These are phyloP conservation scores for Mycena kentingensis DNA, from an alignment of 768 basidiomycete species.

Conservation along the genomic window DNA sequence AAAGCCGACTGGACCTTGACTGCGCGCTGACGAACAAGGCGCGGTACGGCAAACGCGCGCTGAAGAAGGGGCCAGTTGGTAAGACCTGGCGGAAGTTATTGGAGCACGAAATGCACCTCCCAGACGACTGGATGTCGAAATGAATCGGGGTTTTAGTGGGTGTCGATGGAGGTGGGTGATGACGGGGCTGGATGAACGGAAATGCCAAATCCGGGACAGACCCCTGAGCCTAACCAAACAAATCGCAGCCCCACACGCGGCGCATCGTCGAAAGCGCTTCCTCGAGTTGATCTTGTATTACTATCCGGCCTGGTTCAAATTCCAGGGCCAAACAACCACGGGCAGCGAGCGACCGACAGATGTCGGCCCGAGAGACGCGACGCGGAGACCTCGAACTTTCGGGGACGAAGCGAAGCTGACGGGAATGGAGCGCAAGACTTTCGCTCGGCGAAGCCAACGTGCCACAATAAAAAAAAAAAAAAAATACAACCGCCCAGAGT, in stretches of 20 bases:
- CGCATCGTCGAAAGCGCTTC: constrained; percentile 7
- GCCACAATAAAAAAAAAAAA: too few species aligned
- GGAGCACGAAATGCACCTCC: neutral
- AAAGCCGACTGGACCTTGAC: constrained; percentile 1
- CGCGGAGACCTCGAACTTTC: neutral
- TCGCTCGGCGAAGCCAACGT: too few species aligned
- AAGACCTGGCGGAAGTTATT: constrained; percentile 2
- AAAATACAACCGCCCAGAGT: too few species aligned
- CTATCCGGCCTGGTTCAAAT: constrained; percentile 10
- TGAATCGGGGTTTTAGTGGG: constrained; percentile 11
- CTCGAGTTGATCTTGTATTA: constrained; percentile 10
- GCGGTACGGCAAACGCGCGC: neutral
- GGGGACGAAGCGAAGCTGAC: too few species aligned
- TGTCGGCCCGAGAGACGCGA: constrained; percentile 5
- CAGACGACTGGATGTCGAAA: neutral
- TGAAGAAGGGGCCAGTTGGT: neutral
- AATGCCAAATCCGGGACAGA: neutral
- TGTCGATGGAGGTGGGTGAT: constrained; percentile 4
- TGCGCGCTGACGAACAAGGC: neutral
- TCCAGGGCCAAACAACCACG: constrained; percentile 7
- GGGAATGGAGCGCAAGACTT: too few species aligned
- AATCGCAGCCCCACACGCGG: constrained; percentile 11
- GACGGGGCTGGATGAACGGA: neutral
- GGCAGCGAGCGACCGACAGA: constrained; percentile 2
- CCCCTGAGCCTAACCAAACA: constrained; percentile 1